Evolutionary conservation across 257 asterid species (phyloP).

Genomic region (Lithospermum erythrorhizon): DNA sequence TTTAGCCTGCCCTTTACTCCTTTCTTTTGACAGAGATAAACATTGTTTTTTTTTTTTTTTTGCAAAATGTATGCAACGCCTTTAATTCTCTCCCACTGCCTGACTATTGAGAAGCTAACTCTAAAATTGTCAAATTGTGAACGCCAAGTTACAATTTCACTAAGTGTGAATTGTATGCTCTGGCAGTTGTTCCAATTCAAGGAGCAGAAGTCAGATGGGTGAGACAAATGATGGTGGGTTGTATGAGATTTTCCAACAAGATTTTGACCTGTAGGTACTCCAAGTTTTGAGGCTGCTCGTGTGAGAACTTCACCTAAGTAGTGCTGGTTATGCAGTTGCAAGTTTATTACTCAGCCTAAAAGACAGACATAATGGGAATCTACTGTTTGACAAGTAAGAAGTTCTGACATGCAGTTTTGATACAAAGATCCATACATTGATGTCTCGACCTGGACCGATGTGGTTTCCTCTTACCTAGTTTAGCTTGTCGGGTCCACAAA

Average conservation of each 20-base stretch:
- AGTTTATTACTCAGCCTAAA: conserved; percentile 98
- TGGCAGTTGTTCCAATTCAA: conserved; percentile 85
- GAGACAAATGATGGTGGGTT: conserved; percentile 99
- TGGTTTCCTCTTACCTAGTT: neutral
- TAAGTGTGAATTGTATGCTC: neutral
- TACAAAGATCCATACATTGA: neutral
- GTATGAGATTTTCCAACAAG: conserved; percentile 96
- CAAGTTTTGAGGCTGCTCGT: conserved; percentile 93
- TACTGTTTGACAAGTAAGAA: conserved; percentile 85
- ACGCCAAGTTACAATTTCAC: neutral
- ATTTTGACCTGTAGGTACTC: conserved; percentile 93
- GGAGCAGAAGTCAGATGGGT: conserved; percentile 99
- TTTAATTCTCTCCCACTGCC: neutral
- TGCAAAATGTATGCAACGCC: neutral
- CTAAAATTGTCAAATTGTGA: no score
- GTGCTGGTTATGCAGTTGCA: conserved; percentile 99
- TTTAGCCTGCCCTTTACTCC: no score
- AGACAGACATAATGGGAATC: conserved; percentile 98
- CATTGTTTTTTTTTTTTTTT: no score
- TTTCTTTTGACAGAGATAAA: no score
- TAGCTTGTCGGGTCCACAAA: neutral
- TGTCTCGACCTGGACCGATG: neutral
- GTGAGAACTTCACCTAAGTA: conserved; percentile 92
- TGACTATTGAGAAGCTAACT: neutral
- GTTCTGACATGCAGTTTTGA: neutral